Base-by-base conservation (phyloP, 1,139 yeast species). In the Saccharomyces hybrid region DNA sequence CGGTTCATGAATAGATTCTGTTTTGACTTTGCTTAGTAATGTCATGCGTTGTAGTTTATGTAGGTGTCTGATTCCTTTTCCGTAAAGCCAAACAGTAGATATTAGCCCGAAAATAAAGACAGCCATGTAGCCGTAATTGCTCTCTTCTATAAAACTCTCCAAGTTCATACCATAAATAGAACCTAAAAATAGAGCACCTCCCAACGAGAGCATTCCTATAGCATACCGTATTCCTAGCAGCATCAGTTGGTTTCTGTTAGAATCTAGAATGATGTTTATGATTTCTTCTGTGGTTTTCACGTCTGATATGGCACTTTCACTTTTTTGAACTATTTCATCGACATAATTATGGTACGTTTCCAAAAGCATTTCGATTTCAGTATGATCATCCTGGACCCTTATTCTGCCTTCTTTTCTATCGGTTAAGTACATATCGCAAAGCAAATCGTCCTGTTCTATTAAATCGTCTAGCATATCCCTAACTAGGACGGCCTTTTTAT, bases 381-480 rank as follows among this genome's bases (percentile, higher is more conserved):
- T 83, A 61, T 81, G 84, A 60, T 82, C 83, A 12, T 71, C 73
- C 19, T 61, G 56, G 11, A 56, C 53, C 47, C 67, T 57, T 27
- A 58, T 44, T 50, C 54, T 58, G 12, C 69, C 60, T 51, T 51
- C 51, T 56, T 61, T 54, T 42, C 73, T 75, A 42, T 79, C 80
- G 0, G 85, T 79, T 54, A 86, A 73, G 67, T 85, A 84, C 81
- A 87, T 79, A 21, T 82, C 88, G 31, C 80, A 79, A 55, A 87
- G 71, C 59, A 84, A 88, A 59, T 86, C 93, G 64, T 88, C 96
- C 61, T 85, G 89, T 54, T 91, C 98, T 42, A 95, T 73, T 50
- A 93, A 71, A 58, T 93, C 97, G 66, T 93, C 97, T 42, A 95
- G 73, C 34, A 91, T 87, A 63, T 89, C 87, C 59, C 97, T 76